phyloP scores from a whole-genome alignment of 2,329 filamentous ascomycete genomes.

The Botrytis pseudocinerea region DNA sequence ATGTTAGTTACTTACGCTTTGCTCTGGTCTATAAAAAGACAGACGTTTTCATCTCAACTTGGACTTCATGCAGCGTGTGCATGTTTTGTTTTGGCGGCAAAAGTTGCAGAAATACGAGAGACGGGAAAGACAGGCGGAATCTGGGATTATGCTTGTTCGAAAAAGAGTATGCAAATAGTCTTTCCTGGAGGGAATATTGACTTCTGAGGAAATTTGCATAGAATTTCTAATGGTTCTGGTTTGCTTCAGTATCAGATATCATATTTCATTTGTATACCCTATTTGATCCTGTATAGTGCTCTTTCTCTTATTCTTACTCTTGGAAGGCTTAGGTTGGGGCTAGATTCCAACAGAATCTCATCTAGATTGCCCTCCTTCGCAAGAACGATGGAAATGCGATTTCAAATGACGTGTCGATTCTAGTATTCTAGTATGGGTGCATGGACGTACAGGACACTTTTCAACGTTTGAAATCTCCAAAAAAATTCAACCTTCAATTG shows the following conservation, averaged over 20 bases:
- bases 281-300: neutral
- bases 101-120: neutral
- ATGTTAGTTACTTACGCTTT: neutral
- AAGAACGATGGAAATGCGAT: neutral
- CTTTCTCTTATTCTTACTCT: neutral
- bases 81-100: neutral
- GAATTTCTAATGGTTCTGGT: neutral
- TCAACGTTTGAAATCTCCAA: neutral
- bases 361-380: neutral
- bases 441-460: neutral
- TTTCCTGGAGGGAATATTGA: neutral
- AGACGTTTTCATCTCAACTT: neutral
- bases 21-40: neutral
- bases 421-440: neutral
- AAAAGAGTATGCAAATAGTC: neutral
- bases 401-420: neutral
- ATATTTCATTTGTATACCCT: neutral
- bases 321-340: neutral
- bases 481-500: neutral
- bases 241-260: neutral
- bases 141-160: slow-evolving; percentile 4
- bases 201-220: neutral
- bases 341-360: neutral
- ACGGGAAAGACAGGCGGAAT: neutral
- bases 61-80: neutral